Conservation (phyloP, 441 rosid genomes). For the Erodium moschatum region DNA sequence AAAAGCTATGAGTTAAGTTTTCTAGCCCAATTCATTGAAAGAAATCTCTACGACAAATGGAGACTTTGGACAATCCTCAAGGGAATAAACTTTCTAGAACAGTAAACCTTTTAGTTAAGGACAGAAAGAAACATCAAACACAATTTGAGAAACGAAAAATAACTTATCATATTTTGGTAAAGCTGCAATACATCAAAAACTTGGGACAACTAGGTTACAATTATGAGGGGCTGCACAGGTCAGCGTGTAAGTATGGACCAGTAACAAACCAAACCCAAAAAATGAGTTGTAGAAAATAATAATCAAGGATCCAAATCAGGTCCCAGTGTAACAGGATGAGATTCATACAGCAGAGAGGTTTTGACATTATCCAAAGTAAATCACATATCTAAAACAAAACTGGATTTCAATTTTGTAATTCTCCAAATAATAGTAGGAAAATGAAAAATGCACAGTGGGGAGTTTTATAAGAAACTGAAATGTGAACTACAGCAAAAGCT, state of each 20-base stretch:
- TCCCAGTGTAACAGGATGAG: neutral
- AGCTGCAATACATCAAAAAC: neutral
- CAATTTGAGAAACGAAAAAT: neutral
- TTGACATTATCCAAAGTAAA: neutral
- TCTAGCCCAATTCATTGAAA: neutral
- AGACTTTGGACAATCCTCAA: neutral
- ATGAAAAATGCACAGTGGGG: neutral
- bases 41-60: neutral
- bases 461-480: too few relatives aligned
- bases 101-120: neutral
- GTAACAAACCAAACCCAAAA: neutral
- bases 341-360: neutral
- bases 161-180: neutral
- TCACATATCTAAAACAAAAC: neutral
- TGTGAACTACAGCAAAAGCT: too few relatives aligned
- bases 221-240: neutral
- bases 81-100: neutral
- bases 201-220: neutral
- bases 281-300: neutral
- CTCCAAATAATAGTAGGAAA: conserved; percentile 1
- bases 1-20: neutral
- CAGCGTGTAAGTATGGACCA: neutral
- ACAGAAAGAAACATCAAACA: neutral
- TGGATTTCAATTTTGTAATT: neutral
- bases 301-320: neutral